These are phyloP conservation scores for Penicillium aurantiogriseum DNA, from an alignment of 2,329 filamentous ascomycete genomes.

Conservation along the genomic window DNA sequence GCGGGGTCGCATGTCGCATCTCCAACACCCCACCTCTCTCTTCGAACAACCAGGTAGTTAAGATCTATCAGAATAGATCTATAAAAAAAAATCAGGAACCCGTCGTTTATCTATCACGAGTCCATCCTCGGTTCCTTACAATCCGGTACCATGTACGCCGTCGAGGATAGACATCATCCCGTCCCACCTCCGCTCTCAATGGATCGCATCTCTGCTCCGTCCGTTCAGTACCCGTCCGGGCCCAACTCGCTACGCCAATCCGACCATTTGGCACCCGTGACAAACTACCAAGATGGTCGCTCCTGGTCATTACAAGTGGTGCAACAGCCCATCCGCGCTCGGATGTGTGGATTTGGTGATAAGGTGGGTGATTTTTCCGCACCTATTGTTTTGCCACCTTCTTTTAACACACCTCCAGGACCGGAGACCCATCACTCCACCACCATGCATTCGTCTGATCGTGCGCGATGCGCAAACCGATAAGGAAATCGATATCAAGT, in stretches of 20 bases:
- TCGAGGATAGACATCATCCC: constrained; percentile 39
- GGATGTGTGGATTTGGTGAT: constrained; percentile 99
- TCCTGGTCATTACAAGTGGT: constrained; percentile 69
- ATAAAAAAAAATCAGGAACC: constrained; percentile 4
- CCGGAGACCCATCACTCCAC: constrained; percentile 90
- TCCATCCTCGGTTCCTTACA: constrained; percentile 26
- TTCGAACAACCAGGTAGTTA: constrained; percentile 1
- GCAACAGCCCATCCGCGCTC: constrained; percentile 87
- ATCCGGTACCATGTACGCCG: constrained; percentile 38
- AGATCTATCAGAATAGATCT: constrained; percentile 6
- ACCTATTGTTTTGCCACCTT: not conserved
- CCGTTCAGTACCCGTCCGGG: constrained; percentile 38
- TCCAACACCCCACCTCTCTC: constrained; percentile 7
- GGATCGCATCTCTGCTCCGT: constrained; percentile 40
- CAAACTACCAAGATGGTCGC: constrained; percentile 44
- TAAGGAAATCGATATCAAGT: constrained; percentile 82
- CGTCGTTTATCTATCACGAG: constrained; percentile 12
- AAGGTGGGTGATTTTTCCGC: constrained; percentile 61
- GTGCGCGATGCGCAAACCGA: constrained; percentile 72
- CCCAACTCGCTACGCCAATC: constrained; percentile 33
- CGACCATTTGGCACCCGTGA: constrained; percentile 40
- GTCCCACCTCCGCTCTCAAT: constrained; percentile 40
- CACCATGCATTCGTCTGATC: constrained; percentile 82
- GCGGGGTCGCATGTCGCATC: constrained; percentile 27
- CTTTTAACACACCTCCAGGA: constrained; percentile 57